Conservation (phyloP, 148 eudicot species). For the Selenicereus undatus region DNA sequence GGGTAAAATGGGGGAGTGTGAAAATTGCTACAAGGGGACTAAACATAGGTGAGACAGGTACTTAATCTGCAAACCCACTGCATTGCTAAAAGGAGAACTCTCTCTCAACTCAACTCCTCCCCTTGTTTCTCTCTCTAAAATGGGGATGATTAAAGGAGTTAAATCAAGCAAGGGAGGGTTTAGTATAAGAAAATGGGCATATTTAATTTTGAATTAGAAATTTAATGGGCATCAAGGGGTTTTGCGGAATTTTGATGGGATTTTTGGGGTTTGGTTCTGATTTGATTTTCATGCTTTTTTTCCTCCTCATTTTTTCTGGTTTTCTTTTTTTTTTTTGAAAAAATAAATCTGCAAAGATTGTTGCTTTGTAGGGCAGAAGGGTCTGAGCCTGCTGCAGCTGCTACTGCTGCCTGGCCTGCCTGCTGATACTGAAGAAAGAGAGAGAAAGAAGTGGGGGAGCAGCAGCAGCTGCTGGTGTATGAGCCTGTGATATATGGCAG, state of each 20-base stretch:
- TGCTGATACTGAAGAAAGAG: conserved; percentile 37
- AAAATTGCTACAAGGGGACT: conserved; percentile 42
- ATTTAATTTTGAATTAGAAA: conserved; percentile 3
- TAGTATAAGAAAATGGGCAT: conserved; percentile 25
- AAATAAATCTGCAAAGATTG: background rate
- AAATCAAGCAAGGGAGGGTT: conserved; percentile 16
- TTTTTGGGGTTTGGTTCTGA: background rate
- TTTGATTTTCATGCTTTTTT: background rate
- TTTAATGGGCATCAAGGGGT: conserved; percentile 12
- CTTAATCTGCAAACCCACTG: conserved; percentile 41
- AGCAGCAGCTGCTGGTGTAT: conserved; percentile 17
- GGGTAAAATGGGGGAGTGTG: conserved; percentile 27
- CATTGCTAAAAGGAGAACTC: conserved; percentile 37
- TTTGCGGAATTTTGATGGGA: conserved; percentile 6
- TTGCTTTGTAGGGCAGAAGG: conserved; percentile 26
- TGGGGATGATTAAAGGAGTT: conserved; percentile 26
- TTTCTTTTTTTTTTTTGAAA: background rate
- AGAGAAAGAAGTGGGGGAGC: conserved; percentile 26
- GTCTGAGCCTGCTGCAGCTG: conserved; percentile 20
- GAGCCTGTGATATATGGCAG: conserved; percentile 48
- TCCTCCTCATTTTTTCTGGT: background rate
- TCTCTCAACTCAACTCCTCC: background rate
- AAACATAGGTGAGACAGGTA: conserved; percentile 48
- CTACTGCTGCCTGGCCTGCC: conserved; percentile 20
- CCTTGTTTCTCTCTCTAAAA: conserved; percentile 13